These are phyloP conservation scores for Naganishia sp. DNA, from an alignment of 1,284 basidiomycete genomes.

Conservation along the genomic window DNA sequence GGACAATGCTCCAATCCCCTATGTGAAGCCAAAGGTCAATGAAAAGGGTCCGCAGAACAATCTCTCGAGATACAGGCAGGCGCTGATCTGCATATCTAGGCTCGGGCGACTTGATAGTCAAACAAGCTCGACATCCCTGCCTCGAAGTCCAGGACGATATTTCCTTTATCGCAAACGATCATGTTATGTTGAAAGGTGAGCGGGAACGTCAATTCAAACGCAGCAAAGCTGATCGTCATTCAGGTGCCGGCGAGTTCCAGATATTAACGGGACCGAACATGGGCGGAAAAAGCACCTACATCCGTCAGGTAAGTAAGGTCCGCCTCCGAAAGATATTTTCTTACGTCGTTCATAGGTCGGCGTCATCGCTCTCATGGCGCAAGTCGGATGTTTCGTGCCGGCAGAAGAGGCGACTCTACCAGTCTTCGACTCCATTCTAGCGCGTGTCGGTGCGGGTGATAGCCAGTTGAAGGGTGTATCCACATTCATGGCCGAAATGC, in stretches of 20 bases:
- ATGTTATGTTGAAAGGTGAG: slow-evolving; percentile 46
- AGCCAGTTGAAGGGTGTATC: slow-evolving; percentile 96
- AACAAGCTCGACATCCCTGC: slow-evolving; percentile 89
- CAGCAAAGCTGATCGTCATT: background rate
- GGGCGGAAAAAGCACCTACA: slow-evolving; percentile 93
- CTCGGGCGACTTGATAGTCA: slow-evolving; percentile 72
- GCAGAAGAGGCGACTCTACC: slow-evolving; percentile 81
- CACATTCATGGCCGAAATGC: slow-evolving; percentile 99
- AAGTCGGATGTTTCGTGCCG: slow-evolving; percentile 93
- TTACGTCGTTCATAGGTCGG: slow-evolving; percentile 64
- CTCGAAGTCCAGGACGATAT: slow-evolving; percentile 95
- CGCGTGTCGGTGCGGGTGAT: slow-evolving; percentile 95
- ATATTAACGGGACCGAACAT: slow-evolving; percentile 81
- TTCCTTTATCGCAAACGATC: slow-evolving; percentile 91
- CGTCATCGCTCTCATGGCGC: slow-evolving; percentile 92
- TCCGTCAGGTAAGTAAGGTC: slow-evolving; percentile 64
- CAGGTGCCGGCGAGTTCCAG: slow-evolving; percentile 55
- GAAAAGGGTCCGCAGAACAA: slow-evolving; percentile 62
- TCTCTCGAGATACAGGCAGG: background rate
- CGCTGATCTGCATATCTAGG: slow-evolving; percentile 56
- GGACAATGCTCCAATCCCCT: slow-evolving; percentile 79
- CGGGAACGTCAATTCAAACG: background rate
- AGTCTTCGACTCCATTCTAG: slow-evolving; percentile 94
- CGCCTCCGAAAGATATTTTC: background rate
- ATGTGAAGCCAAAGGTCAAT: slow-evolving; percentile 75